Evolutionary conservation across 1,139 yeast species (phyloP).

Genomic region (Saccharomyces pastorianus): DNA sequence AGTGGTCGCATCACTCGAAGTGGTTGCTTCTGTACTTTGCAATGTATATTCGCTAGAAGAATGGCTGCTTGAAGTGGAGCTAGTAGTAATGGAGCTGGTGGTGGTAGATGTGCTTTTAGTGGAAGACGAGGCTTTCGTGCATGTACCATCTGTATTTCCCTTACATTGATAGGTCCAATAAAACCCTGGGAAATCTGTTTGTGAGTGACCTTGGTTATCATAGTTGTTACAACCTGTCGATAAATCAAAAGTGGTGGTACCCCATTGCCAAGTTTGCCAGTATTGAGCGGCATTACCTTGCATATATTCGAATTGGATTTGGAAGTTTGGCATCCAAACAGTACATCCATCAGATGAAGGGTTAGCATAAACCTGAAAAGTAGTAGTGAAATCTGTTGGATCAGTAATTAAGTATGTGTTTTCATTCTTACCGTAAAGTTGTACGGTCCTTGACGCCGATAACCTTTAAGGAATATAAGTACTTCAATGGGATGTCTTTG

Average conservation of each 20-base stretch:
- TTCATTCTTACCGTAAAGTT: constrained; percentile 24
- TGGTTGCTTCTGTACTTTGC: no score
- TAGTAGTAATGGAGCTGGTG: not conserved
- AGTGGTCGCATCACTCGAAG: no score
- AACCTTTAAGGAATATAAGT: constrained; percentile 26
- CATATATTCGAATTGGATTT: constrained; percentile 30
- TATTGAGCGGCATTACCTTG: constrained; percentile 13
- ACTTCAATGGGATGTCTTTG: constrained; percentile 15
- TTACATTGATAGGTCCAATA: constrained; percentile 19
- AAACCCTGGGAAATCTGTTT: constrained; percentile 28
- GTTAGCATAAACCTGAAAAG: constrained; percentile 21
- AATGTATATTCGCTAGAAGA: no score
- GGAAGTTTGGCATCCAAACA: constrained; percentile 25
- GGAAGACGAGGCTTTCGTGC: not conserved
- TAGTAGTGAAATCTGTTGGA: constrained; percentile 28
- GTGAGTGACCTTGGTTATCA: constrained; percentile 25
- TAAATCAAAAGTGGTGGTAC: constrained; percentile 21
- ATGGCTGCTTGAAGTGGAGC: no score
- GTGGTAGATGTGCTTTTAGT: no score
- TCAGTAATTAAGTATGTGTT: constrained; percentile 15
- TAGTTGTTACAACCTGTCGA: constrained; percentile 24
- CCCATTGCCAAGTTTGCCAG: constrained; percentile 18
- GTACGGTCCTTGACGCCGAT: constrained; percentile 20
- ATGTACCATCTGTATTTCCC: not conserved
- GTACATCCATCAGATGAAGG: constrained; percentile 5